A percentile compares a stretch with the other conserved stretches of the same genome.
phyloP scores from a whole-genome alignment of 1,284 basidiomycete species.

The Inonotus hispidus region DNA sequence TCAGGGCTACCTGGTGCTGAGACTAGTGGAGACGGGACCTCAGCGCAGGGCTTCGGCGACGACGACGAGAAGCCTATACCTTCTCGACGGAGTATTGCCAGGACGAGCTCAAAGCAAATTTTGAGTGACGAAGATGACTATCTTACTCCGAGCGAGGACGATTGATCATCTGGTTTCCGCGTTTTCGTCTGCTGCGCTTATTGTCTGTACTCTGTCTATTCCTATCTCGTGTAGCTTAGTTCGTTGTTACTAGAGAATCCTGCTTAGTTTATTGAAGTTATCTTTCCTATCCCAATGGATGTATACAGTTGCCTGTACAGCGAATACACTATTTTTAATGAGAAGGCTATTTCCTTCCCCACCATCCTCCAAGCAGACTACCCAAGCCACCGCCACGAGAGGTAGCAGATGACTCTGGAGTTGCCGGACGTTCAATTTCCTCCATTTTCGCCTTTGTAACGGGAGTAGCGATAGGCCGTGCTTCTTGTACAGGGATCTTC shows the following conservation, averaged over 20 bases:
- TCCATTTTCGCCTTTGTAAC: conserved; percentile 31
- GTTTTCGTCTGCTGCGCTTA: neutral
- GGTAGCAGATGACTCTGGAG: conserved; percentile 33
- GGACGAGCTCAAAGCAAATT: conserved; percentile 53
- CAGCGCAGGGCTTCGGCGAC: conserved; percentile 45
- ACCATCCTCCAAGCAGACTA: conserved; percentile 48
- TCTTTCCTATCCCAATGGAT: neutral
- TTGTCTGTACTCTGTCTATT: neutral
- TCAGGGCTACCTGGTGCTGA: conserved; percentile 72
- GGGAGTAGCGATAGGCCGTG: neutral
- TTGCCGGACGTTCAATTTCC: conserved; percentile 33
- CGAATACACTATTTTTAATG: neutral
- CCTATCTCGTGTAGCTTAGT: conserved; percentile 6
- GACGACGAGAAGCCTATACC: conserved; percentile 63
- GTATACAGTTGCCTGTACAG: neutral
- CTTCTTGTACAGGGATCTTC: neutral
- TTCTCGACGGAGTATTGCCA: conserved; percentile 39
- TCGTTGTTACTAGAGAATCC: conserved; percentile 4
- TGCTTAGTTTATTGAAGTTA: neutral
- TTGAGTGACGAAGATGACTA: conserved; percentile 71
- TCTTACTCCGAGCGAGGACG: conserved; percentile 57
- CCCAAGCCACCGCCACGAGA: conserved; percentile 35
- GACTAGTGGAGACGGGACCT: conserved; percentile 45
- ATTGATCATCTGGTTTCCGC: conserved; percentile 27
- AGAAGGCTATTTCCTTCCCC: conserved; percentile 36